Base-by-base conservation (phyloP, 2,329 filamentous ascomycete genomes). In the Nannizziopsis arthrosporioides region DNA sequence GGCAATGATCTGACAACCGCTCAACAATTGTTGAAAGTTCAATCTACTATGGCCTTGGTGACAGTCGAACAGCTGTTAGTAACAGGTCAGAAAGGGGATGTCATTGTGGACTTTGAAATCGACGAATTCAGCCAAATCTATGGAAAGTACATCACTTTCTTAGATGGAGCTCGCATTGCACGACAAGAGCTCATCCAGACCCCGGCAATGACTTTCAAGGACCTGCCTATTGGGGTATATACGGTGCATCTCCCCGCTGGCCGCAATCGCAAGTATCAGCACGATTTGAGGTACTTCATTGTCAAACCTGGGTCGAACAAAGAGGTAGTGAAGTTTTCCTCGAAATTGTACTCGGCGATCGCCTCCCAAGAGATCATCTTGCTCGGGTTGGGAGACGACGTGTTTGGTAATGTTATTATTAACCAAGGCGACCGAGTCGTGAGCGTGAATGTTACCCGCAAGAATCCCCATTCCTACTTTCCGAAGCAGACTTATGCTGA, bases 91-190 rank as follows among this genome's bases (percentile, higher is more conserved):
- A 44, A 11, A 35, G 32, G 42, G 9, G 14, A 18, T 8, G 42
- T 44, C 32, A 44, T 30, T n/a, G n/a, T 44, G n/a, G 22, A 44
- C 5, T 14, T 44, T n/a, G 15, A 44, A 18, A 44, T 44, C 18
- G 42, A 44, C 11, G 22, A 44, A 12, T 44, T 44, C 32, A 31
- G 18, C 42, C 42, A 44, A 18, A 44, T 44, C 14, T 44, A 44
- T 14, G 42, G 42, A 32, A 30, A 15, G 11, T 15, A n/a, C 30
- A 15, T 44, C 7, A 18, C 8, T 14, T 12, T 44, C 27, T 11
- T 44, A 11, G 27, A 44, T 31, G 42, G 42, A 11, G 27, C 12
- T 14, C 22, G 27, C n/a, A 34, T n/a, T 42, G 18, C 39, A 11
- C 27, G 30, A 12, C 14, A 31, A 35, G 19, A 32, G 7, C 30